These are phyloP conservation scores for Melampsora americana DNA, from an alignment of 1,284 basidiomycete species.

Conservation along the genomic window DNA sequence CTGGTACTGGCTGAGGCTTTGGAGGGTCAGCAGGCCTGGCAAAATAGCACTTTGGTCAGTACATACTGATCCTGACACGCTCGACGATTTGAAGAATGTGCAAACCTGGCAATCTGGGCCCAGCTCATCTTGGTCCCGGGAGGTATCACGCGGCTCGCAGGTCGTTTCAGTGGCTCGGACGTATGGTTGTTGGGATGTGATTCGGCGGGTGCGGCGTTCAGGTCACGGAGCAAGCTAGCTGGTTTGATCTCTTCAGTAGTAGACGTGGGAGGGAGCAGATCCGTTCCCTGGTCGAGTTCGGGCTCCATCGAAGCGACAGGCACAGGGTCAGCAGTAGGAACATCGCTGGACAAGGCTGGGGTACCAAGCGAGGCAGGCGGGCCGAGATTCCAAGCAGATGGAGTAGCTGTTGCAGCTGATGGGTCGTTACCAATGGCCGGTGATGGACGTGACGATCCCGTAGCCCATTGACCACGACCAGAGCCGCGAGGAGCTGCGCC, in stretches of 20 bases:
- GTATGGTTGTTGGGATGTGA: not conserved
- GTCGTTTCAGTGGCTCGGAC: constrained; percentile 22
- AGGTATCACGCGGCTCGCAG: constrained; percentile 35
- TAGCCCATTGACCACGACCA: constrained; percentile 34
- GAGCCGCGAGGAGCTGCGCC: constrained; percentile 39
- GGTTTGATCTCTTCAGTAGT: not conserved
- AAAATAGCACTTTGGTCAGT: not conserved
- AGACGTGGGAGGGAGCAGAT: not conserved
- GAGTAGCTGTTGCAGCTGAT: constrained; percentile 12
- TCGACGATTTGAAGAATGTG: constrained; percentile 5
- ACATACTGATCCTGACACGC: not conserved
- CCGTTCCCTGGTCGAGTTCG: constrained; percentile 5
- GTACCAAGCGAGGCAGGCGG: constrained; percentile 4
- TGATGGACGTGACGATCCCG: constrained; percentile 5
- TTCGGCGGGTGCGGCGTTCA: not conserved
- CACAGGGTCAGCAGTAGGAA: not conserved
- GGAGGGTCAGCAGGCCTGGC: constrained; percentile 35
- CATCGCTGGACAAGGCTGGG: not conserved
- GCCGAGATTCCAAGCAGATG: constrained; percentile 23
- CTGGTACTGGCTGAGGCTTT: constrained; percentile 14
- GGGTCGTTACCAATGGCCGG: not conserved
- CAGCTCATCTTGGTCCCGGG: constrained; percentile 44
- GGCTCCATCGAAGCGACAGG: constrained; percentile 1
- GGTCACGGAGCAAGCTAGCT: not conserved
- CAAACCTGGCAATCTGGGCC: constrained; percentile 43